Percentiles rank a stretch among this genome's conserved stretches.
phyloP scores from a whole-genome alignment of 164 flowering plant species.

The Vitis rupestris region DNA sequence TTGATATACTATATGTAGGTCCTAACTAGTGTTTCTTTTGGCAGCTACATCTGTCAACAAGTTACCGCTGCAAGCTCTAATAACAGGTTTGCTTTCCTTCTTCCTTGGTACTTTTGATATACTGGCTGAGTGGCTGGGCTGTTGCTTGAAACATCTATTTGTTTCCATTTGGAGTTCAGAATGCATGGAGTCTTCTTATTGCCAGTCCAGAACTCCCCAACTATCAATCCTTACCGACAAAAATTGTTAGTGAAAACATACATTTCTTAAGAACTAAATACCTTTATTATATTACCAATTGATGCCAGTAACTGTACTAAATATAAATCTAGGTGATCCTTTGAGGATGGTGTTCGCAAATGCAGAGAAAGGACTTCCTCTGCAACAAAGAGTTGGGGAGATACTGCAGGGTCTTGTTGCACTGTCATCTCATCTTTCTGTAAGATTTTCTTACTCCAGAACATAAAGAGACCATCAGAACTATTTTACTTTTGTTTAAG shows the following conservation, averaged over 20 bases:
- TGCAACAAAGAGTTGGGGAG: conserved; percentile 35
- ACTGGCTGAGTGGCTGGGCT: neutral
- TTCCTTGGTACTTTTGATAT: neutral
- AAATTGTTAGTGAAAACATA: too few species aligned
- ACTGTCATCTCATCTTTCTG: conserved; percentile 43
- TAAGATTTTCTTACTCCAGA: conserved; percentile 29
- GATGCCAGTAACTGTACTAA: neutral
- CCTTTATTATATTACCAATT: neutral
- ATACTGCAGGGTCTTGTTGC: conserved; percentile 33
- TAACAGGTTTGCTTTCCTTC: conserved; percentile 42
- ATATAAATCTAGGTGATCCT: conserved; percentile 38
- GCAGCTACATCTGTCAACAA: conserved; percentile 69
- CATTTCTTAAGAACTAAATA: too few species aligned
- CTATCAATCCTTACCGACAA: too few species aligned
- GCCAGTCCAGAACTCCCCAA: too few species aligned
- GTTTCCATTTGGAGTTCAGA: neutral
- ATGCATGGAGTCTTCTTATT: too few species aligned
- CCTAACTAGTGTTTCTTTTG: conserved; percentile 6
- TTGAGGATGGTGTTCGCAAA: conserved; percentile 30
- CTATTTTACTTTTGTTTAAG: too few species aligned
- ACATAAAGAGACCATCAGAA: too few species aligned
- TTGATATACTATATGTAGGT: too few species aligned
- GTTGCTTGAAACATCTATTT: neutral
- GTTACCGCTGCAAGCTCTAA: conserved; percentile 50
- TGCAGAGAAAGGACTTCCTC: conserved; percentile 35